phyloP scores from a whole-genome alignment of 202 grass and related monocot genomes.

The Digitaria exilis region DNA sequence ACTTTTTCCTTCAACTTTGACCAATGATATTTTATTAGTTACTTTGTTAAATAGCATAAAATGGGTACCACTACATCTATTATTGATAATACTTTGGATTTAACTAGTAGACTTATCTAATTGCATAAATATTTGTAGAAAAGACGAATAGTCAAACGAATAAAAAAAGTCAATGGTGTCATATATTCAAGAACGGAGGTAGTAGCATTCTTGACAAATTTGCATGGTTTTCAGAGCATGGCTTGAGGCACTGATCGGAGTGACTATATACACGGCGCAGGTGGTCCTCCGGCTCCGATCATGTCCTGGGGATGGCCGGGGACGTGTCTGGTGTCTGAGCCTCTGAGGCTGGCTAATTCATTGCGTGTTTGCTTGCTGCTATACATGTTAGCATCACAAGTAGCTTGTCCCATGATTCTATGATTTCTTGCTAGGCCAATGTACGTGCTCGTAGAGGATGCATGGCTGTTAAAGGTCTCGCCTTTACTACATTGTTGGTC shows the following conservation, averaged over 20 bases:
- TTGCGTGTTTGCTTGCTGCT: constrained; percentile 7
- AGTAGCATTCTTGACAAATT: background rate
- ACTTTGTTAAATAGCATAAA: too few relatives aligned
- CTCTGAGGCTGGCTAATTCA: background rate
- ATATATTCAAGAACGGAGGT: too few relatives aligned
- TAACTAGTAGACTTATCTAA: too few relatives aligned
- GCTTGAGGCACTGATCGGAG: background rate
- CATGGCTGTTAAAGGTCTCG: background rate
- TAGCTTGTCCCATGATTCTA: background rate
- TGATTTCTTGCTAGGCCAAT: background rate
- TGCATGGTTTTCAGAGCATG: constrained; percentile 29
- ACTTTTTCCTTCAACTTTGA: too few relatives aligned
- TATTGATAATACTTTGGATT: too few relatives aligned
- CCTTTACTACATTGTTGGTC: constrained; percentile 5
- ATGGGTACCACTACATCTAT: too few relatives aligned
- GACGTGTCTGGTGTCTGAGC: background rate
- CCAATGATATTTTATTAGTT: too few relatives aligned
- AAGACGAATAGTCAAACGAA: too few relatives aligned
- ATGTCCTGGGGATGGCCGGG: background rate
- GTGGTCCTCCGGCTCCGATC: constrained; percentile 22
- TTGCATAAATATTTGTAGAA: too few relatives aligned
- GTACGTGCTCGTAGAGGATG: background rate
- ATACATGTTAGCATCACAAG: background rate
- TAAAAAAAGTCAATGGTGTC: too few relatives aligned
- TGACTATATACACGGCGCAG: background rate